phyloP scores from a whole-genome alignment of 495 filamentous ascomycete species.

The Penicillium steckii region DNA sequence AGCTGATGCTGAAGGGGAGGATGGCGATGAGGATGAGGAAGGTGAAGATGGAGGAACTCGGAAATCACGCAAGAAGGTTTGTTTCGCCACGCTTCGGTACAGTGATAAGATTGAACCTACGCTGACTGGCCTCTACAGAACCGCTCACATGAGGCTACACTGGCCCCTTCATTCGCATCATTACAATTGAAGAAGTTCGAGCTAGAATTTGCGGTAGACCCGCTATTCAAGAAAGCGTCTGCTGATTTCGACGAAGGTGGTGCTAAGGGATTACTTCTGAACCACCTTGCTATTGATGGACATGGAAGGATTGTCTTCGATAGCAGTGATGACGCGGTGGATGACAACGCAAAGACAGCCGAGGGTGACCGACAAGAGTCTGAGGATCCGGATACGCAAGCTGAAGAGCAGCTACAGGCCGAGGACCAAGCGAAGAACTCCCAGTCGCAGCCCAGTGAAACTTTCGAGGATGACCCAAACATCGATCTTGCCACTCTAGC shows the following conservation, averaged over 20 bases:
- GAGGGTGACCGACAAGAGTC: constrained; percentile 39
- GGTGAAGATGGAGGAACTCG: constrained; percentile 77
- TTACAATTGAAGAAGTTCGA: constrained; percentile 96
- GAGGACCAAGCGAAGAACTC: constrained; percentile 19
- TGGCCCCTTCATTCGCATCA: constrained; percentile 82
- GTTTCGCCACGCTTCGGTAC: background rate
- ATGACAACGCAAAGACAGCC: constrained; percentile 54
- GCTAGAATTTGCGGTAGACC: constrained; percentile 94
- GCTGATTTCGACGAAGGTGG: constrained; percentile 98
- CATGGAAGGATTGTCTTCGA: constrained; percentile 95
- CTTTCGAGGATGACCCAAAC: constrained; percentile 58
- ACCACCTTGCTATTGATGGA: constrained; percentile 90
- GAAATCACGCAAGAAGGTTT: constrained; percentile 71
- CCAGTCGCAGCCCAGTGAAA: constrained; percentile 39
- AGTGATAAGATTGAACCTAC: background rate
- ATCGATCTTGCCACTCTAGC: constrained; percentile 76
- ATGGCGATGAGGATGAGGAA: constrained; percentile 73
- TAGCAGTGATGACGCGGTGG: constrained; percentile 86
- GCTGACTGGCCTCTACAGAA: constrained; percentile 43
- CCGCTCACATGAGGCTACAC: constrained; percentile 85
- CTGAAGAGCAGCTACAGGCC: constrained; percentile 12
- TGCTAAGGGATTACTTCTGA: constrained; percentile 91
- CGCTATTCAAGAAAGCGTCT: constrained; percentile 96
- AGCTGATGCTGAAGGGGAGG: constrained; percentile 60
- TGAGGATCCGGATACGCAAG: constrained; percentile 34